These are phyloP conservation scores for Purpureocillium lavendulum DNA, from an alignment of 2,329 filamentous ascomycete genomes.

Conservation along the genomic window DNA sequence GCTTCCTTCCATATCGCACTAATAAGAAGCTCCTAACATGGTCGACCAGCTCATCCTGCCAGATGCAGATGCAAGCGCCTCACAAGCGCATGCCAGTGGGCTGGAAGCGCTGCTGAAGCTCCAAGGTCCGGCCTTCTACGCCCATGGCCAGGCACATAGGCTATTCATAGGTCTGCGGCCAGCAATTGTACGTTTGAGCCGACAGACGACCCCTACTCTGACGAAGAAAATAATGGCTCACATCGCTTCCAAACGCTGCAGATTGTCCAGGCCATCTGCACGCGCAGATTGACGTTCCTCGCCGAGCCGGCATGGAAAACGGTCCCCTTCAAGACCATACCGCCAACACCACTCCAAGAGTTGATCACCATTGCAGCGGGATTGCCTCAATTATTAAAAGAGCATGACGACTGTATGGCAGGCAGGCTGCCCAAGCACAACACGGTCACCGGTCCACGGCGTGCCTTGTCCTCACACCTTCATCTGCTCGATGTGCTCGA, in stretches of 20 bases:
- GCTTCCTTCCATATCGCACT: too few relatives aligned
- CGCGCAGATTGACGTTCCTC: constrained; percentile 21
- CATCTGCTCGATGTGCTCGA: too few relatives aligned
- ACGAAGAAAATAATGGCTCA: too few relatives aligned
- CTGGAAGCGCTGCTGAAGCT: constrained; percentile 23
- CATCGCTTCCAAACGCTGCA: too few relatives aligned
- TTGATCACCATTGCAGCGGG: constrained; percentile 23
- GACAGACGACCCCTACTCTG: too few relatives aligned
- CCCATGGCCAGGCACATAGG: constrained; percentile 22
- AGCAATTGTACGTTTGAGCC: constrained; percentile 20
- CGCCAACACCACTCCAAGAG: constrained; percentile 20
- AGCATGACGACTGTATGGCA: constrained; percentile 1
- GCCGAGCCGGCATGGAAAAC: constrained; percentile 17
- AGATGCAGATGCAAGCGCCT: constrained; percentile 12
- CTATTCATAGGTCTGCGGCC: constrained; percentile 31
- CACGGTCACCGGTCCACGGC: too few relatives aligned
- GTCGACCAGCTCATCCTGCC: constrained; percentile 23
- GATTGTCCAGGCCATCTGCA: constrained; percentile 21
- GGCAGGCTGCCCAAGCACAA: too few relatives aligned
- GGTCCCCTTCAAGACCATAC: constrained; percentile 18
- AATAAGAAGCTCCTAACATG: too few relatives aligned
- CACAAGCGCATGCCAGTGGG: constrained; percentile 23
- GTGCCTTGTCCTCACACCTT: not conserved
- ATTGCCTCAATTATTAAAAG: constrained; percentile 12
- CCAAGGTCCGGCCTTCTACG: constrained; percentile 19